A percentile compares a stretch with the other conserved stretches of the same genome.
Evolutionary conservation across 352 stramenopile genomes (phyloP).

Genomic region (Phytopythium cucurbitacearum): DNA sequence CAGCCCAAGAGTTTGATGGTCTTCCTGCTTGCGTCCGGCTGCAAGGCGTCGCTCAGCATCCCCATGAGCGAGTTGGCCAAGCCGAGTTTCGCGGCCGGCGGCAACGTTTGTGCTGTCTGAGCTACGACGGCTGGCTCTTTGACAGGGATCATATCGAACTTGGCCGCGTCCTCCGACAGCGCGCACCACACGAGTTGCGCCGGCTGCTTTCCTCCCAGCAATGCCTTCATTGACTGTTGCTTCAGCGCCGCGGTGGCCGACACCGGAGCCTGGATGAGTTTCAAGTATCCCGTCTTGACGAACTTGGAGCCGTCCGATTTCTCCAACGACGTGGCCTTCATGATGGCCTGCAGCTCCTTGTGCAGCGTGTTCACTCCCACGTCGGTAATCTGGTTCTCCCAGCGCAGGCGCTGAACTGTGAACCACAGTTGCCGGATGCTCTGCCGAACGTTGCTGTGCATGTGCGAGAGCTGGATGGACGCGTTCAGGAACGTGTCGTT

Average conservation of each 20-base stretch:
- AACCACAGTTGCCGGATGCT: conserved; percentile 61
- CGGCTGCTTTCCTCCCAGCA: conserved; percentile 21
- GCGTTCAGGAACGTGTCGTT: conserved; percentile 46
- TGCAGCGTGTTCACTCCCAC: conserved; percentile 44
- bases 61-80: conserved; percentile 49
- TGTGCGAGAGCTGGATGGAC: conserved; percentile 59
- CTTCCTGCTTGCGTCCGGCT: conserved; percentile 18
- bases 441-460: conserved; percentile 56
- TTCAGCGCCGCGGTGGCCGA: conserved; percentile 11
- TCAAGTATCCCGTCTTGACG: conserved; percentile 44
- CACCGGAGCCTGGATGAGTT: conserved; percentile 38
- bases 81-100: conserved; percentile 29
- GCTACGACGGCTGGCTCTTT: conserved; percentile 9
- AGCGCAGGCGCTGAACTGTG: conserved; percentile 47
- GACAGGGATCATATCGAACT: conserved; percentile 43
- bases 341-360: conserved; percentile 51
- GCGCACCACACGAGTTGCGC: conserved; percentile 44
- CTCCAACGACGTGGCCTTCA: conserved; percentile 57
- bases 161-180: conserved; percentile 56
- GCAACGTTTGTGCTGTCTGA: conserved; percentile 1
- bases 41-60: conserved; percentile 45
- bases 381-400: conserved; percentile 43
- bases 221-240: conserved; percentile 14
- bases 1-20: conserved; percentile 45
- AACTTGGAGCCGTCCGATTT: conserved; percentile 42